Evolutionary conservation across 2,329 filamentous ascomycete genomes (phyloP).

Genomic region (Colletotrichum tofieldiae): DNA sequence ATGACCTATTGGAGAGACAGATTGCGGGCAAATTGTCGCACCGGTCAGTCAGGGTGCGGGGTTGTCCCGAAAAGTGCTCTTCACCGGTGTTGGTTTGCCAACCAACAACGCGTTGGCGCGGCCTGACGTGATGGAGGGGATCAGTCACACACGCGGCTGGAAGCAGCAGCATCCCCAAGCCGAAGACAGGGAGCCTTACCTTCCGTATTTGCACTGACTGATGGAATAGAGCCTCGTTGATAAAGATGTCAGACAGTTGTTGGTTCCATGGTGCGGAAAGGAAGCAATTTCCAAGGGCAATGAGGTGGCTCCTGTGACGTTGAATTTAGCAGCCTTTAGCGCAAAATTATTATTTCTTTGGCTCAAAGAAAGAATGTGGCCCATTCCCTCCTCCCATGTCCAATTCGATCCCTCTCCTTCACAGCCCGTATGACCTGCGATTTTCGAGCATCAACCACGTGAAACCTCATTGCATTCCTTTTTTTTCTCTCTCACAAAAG

Average conservation of each 20-base stretch:
- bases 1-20: not conserved
- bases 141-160: not conserved
- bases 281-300: not conserved
- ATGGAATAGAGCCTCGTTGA: rapidly evolving
- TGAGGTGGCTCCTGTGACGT: constrained; percentile 12
- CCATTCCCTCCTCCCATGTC: too few relatives aligned
- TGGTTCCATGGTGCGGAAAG: not conserved
- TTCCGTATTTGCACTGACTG: too few relatives aligned
- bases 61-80: not conserved
- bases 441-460: not conserved
- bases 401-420: too few relatives aligned
- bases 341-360: not conserved
- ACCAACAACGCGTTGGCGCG: not conserved
- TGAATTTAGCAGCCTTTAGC: constrained; percentile 31
- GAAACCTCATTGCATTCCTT: not conserved
- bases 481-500: not conserved
- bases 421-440: not conserved
- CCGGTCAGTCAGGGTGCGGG: not conserved
- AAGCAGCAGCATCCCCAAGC: not conserved
- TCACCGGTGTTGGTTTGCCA: not conserved
- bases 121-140: not conserved
- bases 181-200: not conserved
- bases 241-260: not conserved
- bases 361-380: not conserved
- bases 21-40: not conserved